Base-by-base conservation (phyloP, 2,329 filamentous ascomycete species). In the Fusarium sp. region DNA sequence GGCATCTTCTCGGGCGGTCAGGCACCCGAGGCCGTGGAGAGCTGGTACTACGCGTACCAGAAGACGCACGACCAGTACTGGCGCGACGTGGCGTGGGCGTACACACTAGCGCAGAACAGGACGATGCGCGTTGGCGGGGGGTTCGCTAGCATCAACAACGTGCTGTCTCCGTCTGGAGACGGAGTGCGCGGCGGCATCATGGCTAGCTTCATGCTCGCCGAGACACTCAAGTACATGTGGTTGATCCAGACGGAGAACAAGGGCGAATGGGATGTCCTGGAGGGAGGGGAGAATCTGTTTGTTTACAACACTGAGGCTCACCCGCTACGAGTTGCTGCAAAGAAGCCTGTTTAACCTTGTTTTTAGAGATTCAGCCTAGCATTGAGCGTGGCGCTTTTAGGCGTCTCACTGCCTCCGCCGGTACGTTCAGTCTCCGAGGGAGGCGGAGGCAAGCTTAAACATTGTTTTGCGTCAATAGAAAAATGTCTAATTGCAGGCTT, bases 131-230 rank as follows among this genome's bases (percentile, higher is more conserved):
- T 66, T 15, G 54, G 54, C 24, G 60, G 17, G 3, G 62, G 50
- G 3, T 70, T 66, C 15, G 42, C 50, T 2, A 61, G 41, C 22
- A 32, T 61, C 3, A 47, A 39, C 1, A 70, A 85, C 58, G 94
- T 94, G 91, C 94, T 94, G 78, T 79, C 87, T 56, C 87, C 89
- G 88, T 75, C 92, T 91, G 22, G 85, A 84, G 28, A 89, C 91
- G 2, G 82, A 85, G 47, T 47, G 8, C 84, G 89, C 60, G 92
- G 90, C 3, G 87, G 92, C 74, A 89, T 90, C 1, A 89, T 90
- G 32, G 87, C 94, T 60, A 84, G 92, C 75, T 97, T 95, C 83
- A 90, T 93, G 85, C 94, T 96, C 80, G 94, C 94, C 0, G 94
- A 96, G 83, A 92, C 94, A 66, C 79, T 96, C 79, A 96, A 97